Evolutionary conservation across 768 basidiomycete species (phyloP).

Genomic region (Lentinula sp.): DNA sequence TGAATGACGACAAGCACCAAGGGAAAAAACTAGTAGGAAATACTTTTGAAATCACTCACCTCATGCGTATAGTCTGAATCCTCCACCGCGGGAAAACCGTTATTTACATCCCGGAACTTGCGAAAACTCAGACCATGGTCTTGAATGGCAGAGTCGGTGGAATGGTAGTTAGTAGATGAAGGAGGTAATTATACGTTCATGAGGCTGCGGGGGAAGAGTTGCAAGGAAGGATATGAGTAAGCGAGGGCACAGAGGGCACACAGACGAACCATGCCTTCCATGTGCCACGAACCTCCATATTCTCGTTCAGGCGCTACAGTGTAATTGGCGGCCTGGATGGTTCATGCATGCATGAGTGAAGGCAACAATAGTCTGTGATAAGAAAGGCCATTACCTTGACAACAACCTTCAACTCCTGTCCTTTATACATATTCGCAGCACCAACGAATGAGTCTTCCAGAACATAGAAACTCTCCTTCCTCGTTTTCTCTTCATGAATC

Average conservation of each 20-base stretch:
- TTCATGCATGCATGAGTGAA: too few relatives aligned
- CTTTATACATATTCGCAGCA: not conserved
- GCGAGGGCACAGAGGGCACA: not conserved
- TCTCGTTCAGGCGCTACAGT: conserved; percentile 9
- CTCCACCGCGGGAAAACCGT: conserved; percentile 63
- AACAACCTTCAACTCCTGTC: conserved; percentile 2
- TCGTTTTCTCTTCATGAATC: not conserved
- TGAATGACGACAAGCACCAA: not conserved
- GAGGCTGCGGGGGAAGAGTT: conserved; percentile 7
- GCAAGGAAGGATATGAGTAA: not conserved
- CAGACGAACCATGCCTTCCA: conserved; percentile 13
- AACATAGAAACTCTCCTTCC: not conserved
- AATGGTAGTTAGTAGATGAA: conserved; percentile 15
- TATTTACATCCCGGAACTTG: conserved; percentile 23
- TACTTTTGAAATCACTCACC: not conserved
- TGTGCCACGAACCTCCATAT: conserved; percentile 14
- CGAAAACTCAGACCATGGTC: conserved; percentile 12
- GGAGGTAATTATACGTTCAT: conserved; percentile 13
- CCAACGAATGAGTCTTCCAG: too few relatives aligned
- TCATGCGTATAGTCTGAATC: conserved; percentile 24
- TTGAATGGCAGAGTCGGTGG: conserved; percentile 7
- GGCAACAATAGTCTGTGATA: not conserved
- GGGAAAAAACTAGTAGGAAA: not conserved
- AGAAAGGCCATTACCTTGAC: not conserved
- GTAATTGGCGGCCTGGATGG: conserved; percentile 13